phyloP scores from a whole-genome alignment of 495 filamentous ascomycete genomes.

The Geoglossum glabrum region DNA sequence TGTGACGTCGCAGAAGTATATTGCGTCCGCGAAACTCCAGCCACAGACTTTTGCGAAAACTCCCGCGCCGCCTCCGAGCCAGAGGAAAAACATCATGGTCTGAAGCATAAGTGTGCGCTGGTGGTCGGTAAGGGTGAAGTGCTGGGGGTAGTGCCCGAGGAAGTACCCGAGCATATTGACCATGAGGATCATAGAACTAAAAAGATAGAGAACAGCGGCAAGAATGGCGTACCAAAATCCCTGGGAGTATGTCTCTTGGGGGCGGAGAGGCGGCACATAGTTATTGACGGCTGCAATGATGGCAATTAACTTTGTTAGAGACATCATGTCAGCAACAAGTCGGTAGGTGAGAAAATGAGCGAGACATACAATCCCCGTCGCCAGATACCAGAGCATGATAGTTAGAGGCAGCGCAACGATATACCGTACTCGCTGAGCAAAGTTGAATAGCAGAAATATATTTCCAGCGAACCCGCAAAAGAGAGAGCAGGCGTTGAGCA shows the following conservation, averaged over 20 bases:
- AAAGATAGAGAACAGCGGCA: constrained; percentile 42
- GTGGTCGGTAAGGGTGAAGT: constrained; percentile 51
- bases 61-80: constrained; percentile 38
- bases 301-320: constrained; percentile 30
- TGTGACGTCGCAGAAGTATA: constrained; percentile 47
- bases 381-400: constrained; percentile 47
- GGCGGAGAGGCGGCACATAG: constrained; percentile 35
- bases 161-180: constrained; percentile 66
- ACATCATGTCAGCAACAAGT: too few species aligned
- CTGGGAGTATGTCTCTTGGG: constrained; percentile 44
- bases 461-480: constrained; percentile 49
- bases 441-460: constrained; percentile 59
- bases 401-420: constrained; percentile 50
- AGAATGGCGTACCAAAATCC: constrained; percentile 63
- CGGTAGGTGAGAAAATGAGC: too few species aligned
- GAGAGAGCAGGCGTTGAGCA: constrained; percentile 45
- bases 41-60: constrained; percentile 30
- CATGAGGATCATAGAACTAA: constrained; percentile 43
- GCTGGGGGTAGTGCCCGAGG: constrained; percentile 55
- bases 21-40: constrained; percentile 31
- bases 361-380: constrained; percentile 39
- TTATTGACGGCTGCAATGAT: constrained; percentile 39
- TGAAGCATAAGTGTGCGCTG: constrained; percentile 49
- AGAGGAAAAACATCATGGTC: constrained; percentile 40
- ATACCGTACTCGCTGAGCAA: constrained; percentile 62